phyloP scores from a whole-genome alignment of 352 stramenopile genomes.

The Globisporangium solare region DNA sequence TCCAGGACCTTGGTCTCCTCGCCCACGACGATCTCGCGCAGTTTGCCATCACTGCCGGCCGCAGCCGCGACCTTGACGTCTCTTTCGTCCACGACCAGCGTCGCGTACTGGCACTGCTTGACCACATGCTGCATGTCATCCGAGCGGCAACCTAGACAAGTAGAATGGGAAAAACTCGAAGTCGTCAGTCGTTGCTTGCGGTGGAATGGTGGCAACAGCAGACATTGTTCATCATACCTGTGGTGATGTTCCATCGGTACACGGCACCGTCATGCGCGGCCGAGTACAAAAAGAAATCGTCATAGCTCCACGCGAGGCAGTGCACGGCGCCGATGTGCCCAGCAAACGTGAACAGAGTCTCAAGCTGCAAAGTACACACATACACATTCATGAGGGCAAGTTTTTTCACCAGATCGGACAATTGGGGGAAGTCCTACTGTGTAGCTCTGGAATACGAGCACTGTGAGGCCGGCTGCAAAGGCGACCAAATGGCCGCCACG shows the following conservation, averaged over 20 bases:
- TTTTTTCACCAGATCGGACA: too few species aligned
- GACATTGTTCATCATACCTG: conserved; percentile 7
- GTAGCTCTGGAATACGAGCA: conserved; percentile 61
- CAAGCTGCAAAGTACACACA: conserved; percentile 23
- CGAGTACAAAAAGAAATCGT: conserved; percentile 77
- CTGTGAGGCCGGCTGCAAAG: conserved; percentile 57
- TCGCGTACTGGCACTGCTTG: conserved; percentile 74
- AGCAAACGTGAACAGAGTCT: conserved; percentile 63
- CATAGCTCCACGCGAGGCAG: conserved; percentile 55
- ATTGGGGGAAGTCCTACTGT: conserved; percentile 24
- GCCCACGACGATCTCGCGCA: conserved; percentile 53
- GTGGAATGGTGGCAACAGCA: too few species aligned
- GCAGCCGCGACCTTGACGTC: conserved; percentile 51
- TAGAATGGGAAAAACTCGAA: neutral
- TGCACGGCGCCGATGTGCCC: conserved; percentile 78
- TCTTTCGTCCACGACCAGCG: conserved; percentile 43
- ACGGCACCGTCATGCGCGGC: conserved; percentile 74
- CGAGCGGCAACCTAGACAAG: conserved; percentile 34
- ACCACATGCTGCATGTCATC: conserved; percentile 73
- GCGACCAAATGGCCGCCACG: conserved; percentile 75
- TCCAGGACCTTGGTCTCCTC: conserved; percentile 58
- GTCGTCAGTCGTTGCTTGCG: neutral
- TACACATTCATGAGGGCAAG: too few species aligned
- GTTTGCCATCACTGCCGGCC: conserved; percentile 56
- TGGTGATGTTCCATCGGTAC: conserved; percentile 70